Base-by-base conservation (phyloP, 805 yeast species). In the Metschnikowia santaceciliae region DNA sequence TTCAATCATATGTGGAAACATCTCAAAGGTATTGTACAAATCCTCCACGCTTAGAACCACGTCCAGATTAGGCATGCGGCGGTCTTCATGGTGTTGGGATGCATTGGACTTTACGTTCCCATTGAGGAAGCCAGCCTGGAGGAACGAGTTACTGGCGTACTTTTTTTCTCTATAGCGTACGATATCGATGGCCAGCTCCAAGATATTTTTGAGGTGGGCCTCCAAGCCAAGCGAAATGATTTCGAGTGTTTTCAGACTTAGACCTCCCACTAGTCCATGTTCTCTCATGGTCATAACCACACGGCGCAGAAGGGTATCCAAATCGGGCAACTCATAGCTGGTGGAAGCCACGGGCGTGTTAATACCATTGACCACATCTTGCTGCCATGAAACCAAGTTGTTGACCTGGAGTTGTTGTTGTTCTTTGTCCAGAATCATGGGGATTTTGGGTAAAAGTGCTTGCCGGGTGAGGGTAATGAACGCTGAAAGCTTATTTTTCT, bases 221-320 rank as follows among this genome's bases (percentile, higher is more conserved):
- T 92, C 97, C 40, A 94, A 71, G 0, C 97, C 97, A n/a, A 87
- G 67, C 20, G 83, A 72, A 55, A 91, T 65, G 17, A 94, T 71
- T 49, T 90, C 96, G n/a, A 88, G 79, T 5, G 86, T 88, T 19
- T 82, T 83, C n/a, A 84, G 78, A 42, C 82, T 84, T n/a, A 92
- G 75, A 14, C 83, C 81, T 0, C 96, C 96, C 0, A 90, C 77
- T 7, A 94, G 71, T 0, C 99, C 99, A 63, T 90, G 83, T 61
- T 94, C 98, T 60, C 97, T 77, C 56, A 94, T 86, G 8, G 87
- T 83, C 61, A 96, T 94, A 19, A 84, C 69, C 76, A 94, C 83
- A 47, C 90, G 76, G 11, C 83, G 71, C 47, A 81, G 79, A 42
- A 94, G 67, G 36, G 77, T 78, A 42, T 84, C 90, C 38, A 77